These are phyloP conservation scores for Quercus wislizeni DNA, from an alignment of 306 rosid genomes.

Conservation along the genomic window DNA sequence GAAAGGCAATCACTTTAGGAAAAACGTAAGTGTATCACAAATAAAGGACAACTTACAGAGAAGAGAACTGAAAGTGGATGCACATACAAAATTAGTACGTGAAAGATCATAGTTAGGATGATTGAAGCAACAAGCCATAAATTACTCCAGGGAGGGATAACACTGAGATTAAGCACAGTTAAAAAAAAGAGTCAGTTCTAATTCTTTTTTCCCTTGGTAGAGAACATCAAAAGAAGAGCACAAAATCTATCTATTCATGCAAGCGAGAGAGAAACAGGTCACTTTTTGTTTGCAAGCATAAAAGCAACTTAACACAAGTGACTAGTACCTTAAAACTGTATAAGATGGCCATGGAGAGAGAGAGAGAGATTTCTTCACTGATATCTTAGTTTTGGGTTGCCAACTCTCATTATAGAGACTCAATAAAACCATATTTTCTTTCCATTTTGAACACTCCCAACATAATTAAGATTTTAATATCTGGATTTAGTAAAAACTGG, in stretches of 20 bases:
- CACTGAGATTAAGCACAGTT: conserved; percentile 42
- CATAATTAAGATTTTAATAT: too few species aligned
- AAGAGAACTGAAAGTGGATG: conserved; percentile 90
- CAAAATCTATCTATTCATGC: background rate
- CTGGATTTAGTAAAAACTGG: background rate
- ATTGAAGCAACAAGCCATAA: conserved; percentile 94
- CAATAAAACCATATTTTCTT: background rate
- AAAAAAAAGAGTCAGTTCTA: conserved; percentile 1
- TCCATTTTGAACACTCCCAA: background rate
- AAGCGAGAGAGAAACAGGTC: background rate
- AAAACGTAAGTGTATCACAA: conserved; percentile 12
- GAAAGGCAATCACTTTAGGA: conserved; percentile 12
- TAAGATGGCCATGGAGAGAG: background rate
- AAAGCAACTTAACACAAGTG: background rate
- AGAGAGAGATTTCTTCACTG: background rate
- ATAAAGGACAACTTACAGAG: conserved; percentile 69
- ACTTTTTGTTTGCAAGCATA: background rate
- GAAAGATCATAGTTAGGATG: conserved; percentile 84
- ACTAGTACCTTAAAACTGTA: background rate
- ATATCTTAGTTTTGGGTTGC: background rate
- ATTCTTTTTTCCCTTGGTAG: background rate
- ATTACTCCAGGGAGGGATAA: conserved; percentile 98
- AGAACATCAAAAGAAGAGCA: background rate
- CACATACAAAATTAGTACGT: conserved; percentile 74
- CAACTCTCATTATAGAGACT: background rate